These are phyloP conservation scores for Pestalotiopsis sp. DNA, from an alignment of 2,329 filamentous ascomycete species.

Conservation along the genomic window DNA sequence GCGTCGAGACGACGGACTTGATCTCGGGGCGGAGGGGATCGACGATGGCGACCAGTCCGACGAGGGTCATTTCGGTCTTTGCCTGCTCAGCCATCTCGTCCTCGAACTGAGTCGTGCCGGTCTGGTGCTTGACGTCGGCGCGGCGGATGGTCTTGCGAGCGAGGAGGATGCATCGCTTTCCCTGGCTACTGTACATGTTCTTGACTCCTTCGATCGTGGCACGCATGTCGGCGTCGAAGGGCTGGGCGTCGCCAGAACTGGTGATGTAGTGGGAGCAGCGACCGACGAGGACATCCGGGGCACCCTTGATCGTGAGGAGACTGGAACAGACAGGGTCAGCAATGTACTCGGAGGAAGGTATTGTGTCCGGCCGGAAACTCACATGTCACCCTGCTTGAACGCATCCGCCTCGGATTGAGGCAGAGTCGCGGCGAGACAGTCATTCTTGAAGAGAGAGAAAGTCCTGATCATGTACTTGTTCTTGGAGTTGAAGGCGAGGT, in stretches of 20 bases:
- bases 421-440: conserved; percentile 40
- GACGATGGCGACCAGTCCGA: conserved; percentile 77
- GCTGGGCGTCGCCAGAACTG: conserved; percentile 53
- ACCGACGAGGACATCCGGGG: conserved; percentile 71
- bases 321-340: conserved; percentile 27
- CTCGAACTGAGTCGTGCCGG: conserved; percentile 55
- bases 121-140: conserved; percentile 36
- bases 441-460: conserved; percentile 47
- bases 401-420: conserved; percentile 33
- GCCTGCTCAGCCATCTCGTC: conserved; percentile 56
- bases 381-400: conserved; percentile 41
- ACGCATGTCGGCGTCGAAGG: conserved; percentile 48
- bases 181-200: conserved; percentile 69
- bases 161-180: conserved; percentile 68
- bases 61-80: conserved; percentile 68
- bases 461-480: conserved; percentile 81
- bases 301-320: conserved; percentile 76
- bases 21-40: conserved; percentile 79
- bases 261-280: conserved; percentile 62
- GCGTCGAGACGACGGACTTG: conserved; percentile 63
- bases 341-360: background rate
- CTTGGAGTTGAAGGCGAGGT: conserved; percentile 78
- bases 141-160: conserved; percentile 60
- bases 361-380: conserved; percentile 18
- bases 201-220: conserved; percentile 60